phyloP scores from a whole-genome alignment of 768 basidiomycete species.

The Hypholoma sublateritium region DNA sequence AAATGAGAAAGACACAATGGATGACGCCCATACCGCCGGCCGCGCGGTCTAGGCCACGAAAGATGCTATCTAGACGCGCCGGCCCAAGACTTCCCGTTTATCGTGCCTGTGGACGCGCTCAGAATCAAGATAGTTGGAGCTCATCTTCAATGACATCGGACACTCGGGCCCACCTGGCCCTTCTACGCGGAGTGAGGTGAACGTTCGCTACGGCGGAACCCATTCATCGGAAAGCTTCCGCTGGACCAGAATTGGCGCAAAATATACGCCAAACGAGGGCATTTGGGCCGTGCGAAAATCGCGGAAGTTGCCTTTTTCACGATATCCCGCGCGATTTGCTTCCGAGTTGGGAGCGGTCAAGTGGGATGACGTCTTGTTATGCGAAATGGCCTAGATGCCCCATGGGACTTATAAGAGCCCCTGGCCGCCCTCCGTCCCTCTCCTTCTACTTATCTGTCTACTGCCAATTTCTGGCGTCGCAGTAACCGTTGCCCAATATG shows the following conservation, averaged over 20 bases:
- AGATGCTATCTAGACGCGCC: not conserved
- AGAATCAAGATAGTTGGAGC: not conserved
- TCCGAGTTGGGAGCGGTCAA: slow-evolving; percentile 7
- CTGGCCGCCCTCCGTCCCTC: slow-evolving; percentile 9
- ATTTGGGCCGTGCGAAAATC: not conserved
- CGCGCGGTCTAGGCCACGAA: not conserved
- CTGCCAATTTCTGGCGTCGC: not conserved
- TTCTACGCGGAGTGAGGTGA: not conserved
- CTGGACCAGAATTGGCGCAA: not conserved
- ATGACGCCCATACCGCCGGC: not conserved
- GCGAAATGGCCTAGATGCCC: slow-evolving; percentile 9
- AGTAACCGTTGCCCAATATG: slow-evolving; percentile 37
- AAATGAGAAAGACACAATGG: not conserved
- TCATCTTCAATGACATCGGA: not conserved
- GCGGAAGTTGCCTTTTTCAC: not conserved
- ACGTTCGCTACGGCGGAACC: not conserved
- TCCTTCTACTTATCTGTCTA: not conserved
- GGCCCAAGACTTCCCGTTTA: not conserved
- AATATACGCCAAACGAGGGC: not conserved
- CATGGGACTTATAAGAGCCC: slow-evolving; percentile 13
- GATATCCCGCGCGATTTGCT: not conserved
- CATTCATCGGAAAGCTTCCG: too few relatives aligned
- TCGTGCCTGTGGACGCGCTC: too few relatives aligned
- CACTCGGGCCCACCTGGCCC: not conserved
- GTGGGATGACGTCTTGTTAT: slow-evolving; percentile 19